Percentiles rank a stretch among this genome's conserved stretches.
phyloP scores from a whole-genome alignment of 306 rosid genomes.

The Rosa lucieae region DNA sequence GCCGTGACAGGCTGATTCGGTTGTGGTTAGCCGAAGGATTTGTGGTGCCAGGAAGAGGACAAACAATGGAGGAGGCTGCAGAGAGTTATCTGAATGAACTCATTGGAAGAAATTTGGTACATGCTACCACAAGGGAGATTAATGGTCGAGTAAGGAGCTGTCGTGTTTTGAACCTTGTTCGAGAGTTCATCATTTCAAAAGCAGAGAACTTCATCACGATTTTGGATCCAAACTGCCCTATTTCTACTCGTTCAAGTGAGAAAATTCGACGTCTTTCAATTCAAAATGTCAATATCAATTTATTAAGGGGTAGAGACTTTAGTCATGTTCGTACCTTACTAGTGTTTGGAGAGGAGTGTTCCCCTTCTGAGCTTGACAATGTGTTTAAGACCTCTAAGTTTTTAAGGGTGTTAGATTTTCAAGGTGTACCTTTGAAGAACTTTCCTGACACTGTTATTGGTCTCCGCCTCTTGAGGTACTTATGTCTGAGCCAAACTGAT shows the following conservation, averaged over 20 bases:
- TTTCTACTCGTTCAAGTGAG: neutral
- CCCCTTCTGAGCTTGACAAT: neutral
- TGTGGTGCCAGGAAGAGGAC: neutral
- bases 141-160: constrained; percentile 12
- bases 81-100: neutral
- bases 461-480: constrained; percentile 3
- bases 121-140: neutral
- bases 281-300: neutral
- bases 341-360: neutral
- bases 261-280: constrained; percentile 9
- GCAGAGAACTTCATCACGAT: neutral
- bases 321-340: neutral
- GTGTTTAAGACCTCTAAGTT: neutral
- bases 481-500: constrained; percentile 5
- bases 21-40: constrained; percentile 17
- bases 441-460: neutral
- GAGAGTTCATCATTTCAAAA: constrained; percentile 1
- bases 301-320: neutral
- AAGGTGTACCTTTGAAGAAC: neutral
- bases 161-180: constrained; percentile 14
- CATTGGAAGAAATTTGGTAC: constrained; percentile 2
- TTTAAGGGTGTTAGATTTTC: constrained; percentile 5
- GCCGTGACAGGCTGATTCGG: constrained; percentile 14
- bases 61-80: constrained; percentile 1
- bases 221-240: neutral